Base-by-base conservation (phyloP, 192 early-diverging fungal genomes). In the Piromyces sp. region DNA sequence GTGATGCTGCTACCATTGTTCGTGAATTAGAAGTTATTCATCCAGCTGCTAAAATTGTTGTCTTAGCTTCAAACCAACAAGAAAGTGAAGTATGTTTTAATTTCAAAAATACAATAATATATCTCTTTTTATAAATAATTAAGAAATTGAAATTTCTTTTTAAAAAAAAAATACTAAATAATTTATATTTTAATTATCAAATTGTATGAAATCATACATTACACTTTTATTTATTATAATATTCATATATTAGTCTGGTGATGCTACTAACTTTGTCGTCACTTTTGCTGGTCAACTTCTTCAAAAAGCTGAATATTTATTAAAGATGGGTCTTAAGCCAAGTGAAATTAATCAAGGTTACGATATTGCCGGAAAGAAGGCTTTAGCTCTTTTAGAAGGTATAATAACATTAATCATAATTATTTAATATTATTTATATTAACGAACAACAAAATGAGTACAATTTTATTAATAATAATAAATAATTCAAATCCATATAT, bases 1-100 rank as follows among this genome's bases (percentile, higher is more conserved):
- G 93, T 89, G 97, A 99, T 87, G 97, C 97, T n/a, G 96, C 96
- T 17, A 98, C 97, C 78, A 99, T 99, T 83, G 97, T 98, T 84
- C 92, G 93, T 84, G 97, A 98, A 86, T 89, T 99, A 80, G 97
- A 99, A 84, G 96, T 99, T 80, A 93, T 98, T 37, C 97, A 99
- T 86, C 97, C 97, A 11, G 97, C 97, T 5, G 97, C 96, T 78
- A 96, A 96, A 89, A 88, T 99, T 80, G 85, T 99, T 79, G 97
- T 99, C 36, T 92, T 96, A 93, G 96, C 95, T 40, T 95, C 93
- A 81, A 96, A 98, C 86, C 96, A 98, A 87, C 97, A 99, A 87
- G 97, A 99, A 86, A 90, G 93, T 9, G 97, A 99, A 89, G 93
- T 94, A 84, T 31, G 38, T 29, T 19, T 28, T 22, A 79, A 29